Evolutionary conservation across 2,329 filamentous ascomycete genomes (phyloP), one percentile per base, ranked within the genome.

Genomic region (Davidsoniella australis): DNA sequence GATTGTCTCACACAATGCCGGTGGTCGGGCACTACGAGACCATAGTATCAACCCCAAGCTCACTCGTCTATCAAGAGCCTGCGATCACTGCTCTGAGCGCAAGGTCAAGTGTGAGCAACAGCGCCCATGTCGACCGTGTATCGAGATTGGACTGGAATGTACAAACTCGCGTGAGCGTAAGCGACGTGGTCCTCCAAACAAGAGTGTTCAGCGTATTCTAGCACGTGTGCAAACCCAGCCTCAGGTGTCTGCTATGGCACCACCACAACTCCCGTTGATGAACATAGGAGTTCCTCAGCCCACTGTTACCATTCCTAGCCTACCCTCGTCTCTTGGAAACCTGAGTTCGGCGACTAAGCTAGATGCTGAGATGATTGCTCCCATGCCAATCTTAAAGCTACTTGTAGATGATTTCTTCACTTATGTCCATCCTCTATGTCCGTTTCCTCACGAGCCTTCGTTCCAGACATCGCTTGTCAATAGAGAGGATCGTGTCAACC

Each of bases 351-450:
- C 40, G 10, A 23, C 18, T 16, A 52, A 52, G n/a, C 59, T 77
- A 12, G 73, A 76, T 52, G 75, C 79, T 44, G 83, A 88, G 59
- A 68, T 74, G 2, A 86, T 88, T 54, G 82, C 80, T 39, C 79
- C 82, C 0, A 69, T 80, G 61, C 72, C 75, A 6, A 76, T 80
- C 9, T 66, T 88, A 47, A 72, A 81, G 57, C 70, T 80, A 2
- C 68, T 87, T 14, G 74, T 88, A 51, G 80, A 87, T 60, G 83
- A 88, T 64, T 88, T 85, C 69, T 88, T 87, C 64, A 85, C 80
- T 16, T 86, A 86, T 60, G 80, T 87, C 48, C 81, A 87, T 57
- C 83, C 83, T 1, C 70, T 88, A 7, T 76, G 75, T 51, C 83
- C 83, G 0, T 87, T 88, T 51, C 83, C 83, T 0, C 83, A 88